Evolutionary conservation across 495 filamentous ascomycete species (phyloP), one percentile per base, ranked within the genome.

Genomic region (Hypoxylon cercidicola): DNA sequence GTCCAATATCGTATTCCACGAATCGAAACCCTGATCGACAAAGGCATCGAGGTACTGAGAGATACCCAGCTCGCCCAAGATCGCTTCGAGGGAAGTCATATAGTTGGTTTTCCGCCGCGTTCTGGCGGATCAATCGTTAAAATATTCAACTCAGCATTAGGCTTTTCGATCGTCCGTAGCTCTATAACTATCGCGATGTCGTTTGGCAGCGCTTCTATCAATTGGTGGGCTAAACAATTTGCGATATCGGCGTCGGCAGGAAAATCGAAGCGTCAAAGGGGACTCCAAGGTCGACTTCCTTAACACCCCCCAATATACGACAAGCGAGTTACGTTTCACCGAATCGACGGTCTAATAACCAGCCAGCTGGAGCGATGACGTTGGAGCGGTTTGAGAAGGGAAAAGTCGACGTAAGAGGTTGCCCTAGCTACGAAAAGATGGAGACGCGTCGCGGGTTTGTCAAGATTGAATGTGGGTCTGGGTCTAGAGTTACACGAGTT

Each of bases 1-100:
- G 52, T 93, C 90, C 51, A 90, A 76, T 41, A 93, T 83, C 4
- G 88, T 90, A 34, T 92, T 88, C 90, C 90, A 93, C 35, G 86
- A 87, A 74, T 93, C 90, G 69, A 93, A 93, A 16, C 90, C 90
- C 71, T 92, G 89, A 15, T 88, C 85, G 21, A 90, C 71, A 64
- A 93, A 89, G 60, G 73, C 72, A 53, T 88, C 81, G 55, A 90
- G 82, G 73, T 93, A 93, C 72, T 91, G 87, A 73, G 81, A 79
- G 71, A 93, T 84, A 64, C 89, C 90, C 74, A 93, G 77, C 79
- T 89, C 88, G 72, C 83, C 84, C 70, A 93, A 82, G 39, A 86
- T 82, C 6, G 75, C 73, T 60, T 75, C 82, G 68, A 93, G 78
- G 64, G 66, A 72, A 74, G 69, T 74, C 71, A 74, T 74, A 72